Conservation (phyloP, 257 asterid genomes). For the Nicotiana otophora region DNA sequence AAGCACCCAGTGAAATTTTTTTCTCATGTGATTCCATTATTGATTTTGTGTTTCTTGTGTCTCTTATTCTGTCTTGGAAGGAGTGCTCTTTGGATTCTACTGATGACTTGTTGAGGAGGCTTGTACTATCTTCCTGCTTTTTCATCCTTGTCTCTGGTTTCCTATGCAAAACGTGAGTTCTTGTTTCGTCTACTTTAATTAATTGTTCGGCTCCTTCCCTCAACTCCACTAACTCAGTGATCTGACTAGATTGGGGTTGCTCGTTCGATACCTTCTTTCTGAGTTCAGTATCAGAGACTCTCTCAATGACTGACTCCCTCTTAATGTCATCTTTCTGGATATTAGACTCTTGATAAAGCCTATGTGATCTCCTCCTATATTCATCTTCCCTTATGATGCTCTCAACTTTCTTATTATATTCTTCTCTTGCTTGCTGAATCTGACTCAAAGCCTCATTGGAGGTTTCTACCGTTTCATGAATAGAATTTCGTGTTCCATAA, state of each 20-base stretch:
- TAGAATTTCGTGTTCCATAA: slow-evolving; percentile 31
- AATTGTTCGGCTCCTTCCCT: slow-evolving; percentile 36
- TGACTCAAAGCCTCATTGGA: slow-evolving; percentile 33
- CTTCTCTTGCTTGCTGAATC: slow-evolving; percentile 32
- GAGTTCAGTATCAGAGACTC: slow-evolving; percentile 32
- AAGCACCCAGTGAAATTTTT: not conserved
- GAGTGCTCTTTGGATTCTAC: slow-evolving; percentile 23
- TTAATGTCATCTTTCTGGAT: slow-evolving; percentile 42
- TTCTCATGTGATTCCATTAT: slow-evolving; percentile 28
- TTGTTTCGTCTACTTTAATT: slow-evolving; percentile 14
- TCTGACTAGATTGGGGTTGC: slow-evolving; percentile 32
- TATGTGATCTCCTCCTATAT: slow-evolving; percentile 30
- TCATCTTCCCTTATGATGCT: slow-evolving; percentile 41
- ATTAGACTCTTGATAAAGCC: slow-evolving; percentile 34
- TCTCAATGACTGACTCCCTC: slow-evolving; percentile 33
- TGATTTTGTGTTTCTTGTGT: slow-evolving; percentile 19
- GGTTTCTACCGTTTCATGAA: slow-evolving; percentile 28
- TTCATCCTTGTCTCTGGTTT: slow-evolving; percentile 29
- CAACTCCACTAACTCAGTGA: slow-evolving; percentile 34
- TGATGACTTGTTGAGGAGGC: slow-evolving; percentile 33
- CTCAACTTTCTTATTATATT: slow-evolving; percentile 26
- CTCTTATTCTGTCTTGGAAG: slow-evolving; percentile 23
- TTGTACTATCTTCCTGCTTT: slow-evolving; percentile 33
- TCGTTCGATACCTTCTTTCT: slow-evolving; percentile 28
- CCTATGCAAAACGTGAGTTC: slow-evolving; percentile 27